Conservation (phyloP, 2,329 filamentous ascomycete species). For the Neonectria faginata region DNA sequence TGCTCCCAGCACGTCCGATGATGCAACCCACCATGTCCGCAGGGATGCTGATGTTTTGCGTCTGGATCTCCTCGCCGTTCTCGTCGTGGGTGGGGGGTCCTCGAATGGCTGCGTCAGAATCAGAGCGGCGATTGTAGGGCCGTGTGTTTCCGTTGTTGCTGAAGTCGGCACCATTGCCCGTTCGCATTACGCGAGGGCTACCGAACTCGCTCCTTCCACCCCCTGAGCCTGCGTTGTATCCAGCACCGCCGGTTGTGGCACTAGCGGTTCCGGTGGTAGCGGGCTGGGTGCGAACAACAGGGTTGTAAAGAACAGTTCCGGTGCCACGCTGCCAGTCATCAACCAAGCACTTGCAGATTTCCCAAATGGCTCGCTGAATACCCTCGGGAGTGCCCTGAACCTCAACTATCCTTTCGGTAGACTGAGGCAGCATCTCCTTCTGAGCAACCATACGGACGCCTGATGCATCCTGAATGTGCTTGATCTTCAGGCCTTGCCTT, state of each 20-base stretch:
- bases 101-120: conserved; percentile 82
- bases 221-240: conserved; percentile 55
- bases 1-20: conserved; percentile 92
- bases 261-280: conserved; percentile 56
- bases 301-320: conserved; percentile 97
- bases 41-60: conserved; percentile 99
- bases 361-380: conserved; percentile 96
- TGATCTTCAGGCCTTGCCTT: conserved; percentile 96
- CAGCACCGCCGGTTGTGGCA: conserved; percentile 55
- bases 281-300: conserved; percentile 86
- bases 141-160: conserved; percentile 82
- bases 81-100: conserved; percentile 91
- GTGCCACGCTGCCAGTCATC: conserved; percentile 98
- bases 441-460: conserved; percentile 99
- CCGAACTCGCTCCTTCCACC: conserved; percentile 64
- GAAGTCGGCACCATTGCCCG: conserved; percentile 97
- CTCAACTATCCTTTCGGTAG: conserved; percentile 97
- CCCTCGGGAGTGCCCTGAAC: conserved; percentile 94
- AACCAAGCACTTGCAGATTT: conserved; percentile 98
- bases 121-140: conserved; percentile 81
- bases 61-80: conserved; percentile 97
- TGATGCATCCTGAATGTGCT: conserved; percentile 97
- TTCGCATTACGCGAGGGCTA: conserved; percentile 85
- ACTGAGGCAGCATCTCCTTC: conserved; percentile 99
- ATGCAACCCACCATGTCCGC: conserved; percentile 99